Evolutionary conservation across 2,329 filamentous ascomycete genomes (phyloP).

Genomic region (Talaromyces sp.): DNA sequence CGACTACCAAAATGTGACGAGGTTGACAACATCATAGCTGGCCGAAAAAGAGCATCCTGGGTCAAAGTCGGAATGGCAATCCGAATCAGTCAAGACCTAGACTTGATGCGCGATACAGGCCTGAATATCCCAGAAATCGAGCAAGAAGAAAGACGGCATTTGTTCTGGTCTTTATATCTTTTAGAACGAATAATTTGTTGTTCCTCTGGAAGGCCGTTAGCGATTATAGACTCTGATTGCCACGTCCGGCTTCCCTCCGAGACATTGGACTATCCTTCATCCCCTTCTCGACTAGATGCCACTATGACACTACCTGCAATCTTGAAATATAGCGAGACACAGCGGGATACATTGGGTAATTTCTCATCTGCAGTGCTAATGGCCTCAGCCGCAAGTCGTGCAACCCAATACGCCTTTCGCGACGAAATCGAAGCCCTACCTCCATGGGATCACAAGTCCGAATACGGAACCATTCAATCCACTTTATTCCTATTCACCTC

Average conservation of each 20-base stretch:
- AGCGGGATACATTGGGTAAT: background rate
- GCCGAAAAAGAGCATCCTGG: constrained; percentile 10
- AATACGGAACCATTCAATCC: background rate
- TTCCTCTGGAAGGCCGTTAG: constrained; percentile 17
- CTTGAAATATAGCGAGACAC: background rate
- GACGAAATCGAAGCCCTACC: background rate
- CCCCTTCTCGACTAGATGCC: background rate
- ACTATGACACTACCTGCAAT: background rate
- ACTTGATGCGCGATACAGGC: constrained; percentile 20
- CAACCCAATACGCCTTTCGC: background rate
- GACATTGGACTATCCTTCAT: constrained; percentile 18
- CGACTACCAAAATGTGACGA: constrained; percentile 28
- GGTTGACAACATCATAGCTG: constrained; percentile 11
- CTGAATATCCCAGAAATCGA: constrained; percentile 10
- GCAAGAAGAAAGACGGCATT: constrained; percentile 22
- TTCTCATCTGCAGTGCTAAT: background rate
- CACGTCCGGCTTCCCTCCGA: constrained; percentile 21
- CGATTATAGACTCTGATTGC: constrained; percentile 21
- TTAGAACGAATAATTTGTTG: constrained; percentile 23
- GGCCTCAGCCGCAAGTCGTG: background rate
- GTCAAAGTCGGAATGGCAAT: constrained; percentile 22
- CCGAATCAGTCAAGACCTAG: constrained; percentile 59
- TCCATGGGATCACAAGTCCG: background rate
- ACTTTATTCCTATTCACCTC: background rate
- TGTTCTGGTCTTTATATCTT: constrained; percentile 25